Percentiles rank a stretch among this genome's conserved stretches.
Conservation (phyloP, 768 basidiomycete genomes). For the Boletus patriciae region DNA sequence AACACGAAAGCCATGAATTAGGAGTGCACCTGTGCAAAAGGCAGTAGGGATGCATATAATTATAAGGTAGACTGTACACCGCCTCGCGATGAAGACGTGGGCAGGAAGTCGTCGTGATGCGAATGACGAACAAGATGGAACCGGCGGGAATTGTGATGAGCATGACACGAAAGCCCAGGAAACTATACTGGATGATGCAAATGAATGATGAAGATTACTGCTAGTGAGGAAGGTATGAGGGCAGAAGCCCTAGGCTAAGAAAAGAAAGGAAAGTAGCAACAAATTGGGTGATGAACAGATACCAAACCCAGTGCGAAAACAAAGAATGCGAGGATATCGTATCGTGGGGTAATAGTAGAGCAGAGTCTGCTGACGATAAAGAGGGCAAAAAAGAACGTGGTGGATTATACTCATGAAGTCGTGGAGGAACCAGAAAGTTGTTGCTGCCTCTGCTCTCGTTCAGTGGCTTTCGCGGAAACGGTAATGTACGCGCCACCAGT, state of each 20-base stretch:
- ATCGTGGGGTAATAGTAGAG: conserved; percentile 26
- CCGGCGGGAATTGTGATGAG: conserved; percentile 26
- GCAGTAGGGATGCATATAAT: conserved; percentile 36
- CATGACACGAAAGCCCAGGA: conserved; percentile 24
- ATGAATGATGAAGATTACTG: conserved; percentile 31
- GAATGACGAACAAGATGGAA: conserved; percentile 25
- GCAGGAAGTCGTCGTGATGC: conserved; percentile 28
- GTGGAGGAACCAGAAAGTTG: conserved; percentile 27
- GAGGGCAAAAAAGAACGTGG: conserved; percentile 12
- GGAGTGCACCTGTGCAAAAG: conserved; percentile 30
- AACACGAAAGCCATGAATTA: conserved; percentile 28
- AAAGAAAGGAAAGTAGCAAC: conserved; percentile 22
- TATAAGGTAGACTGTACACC: conserved; percentile 39
- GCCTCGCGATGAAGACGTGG: conserved; percentile 23
- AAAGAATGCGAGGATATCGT: conserved; percentile 30
- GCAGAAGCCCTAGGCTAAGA: conserved; percentile 16
- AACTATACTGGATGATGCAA: conserved; percentile 32
- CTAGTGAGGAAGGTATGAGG: conserved; percentile 31
- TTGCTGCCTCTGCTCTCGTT: conserved; percentile 48
- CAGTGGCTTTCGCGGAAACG: conserved; percentile 75
- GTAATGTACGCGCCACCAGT: conserved; percentile 85
- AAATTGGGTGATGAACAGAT: conserved; percentile 24
- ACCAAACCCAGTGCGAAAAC: conserved; percentile 21
- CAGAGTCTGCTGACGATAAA: conserved; percentile 22
- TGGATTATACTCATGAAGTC: conserved; percentile 30